Conservation (phyloP, 495 filamentous ascomycete species). For the Extremus antarcticus region DNA sequence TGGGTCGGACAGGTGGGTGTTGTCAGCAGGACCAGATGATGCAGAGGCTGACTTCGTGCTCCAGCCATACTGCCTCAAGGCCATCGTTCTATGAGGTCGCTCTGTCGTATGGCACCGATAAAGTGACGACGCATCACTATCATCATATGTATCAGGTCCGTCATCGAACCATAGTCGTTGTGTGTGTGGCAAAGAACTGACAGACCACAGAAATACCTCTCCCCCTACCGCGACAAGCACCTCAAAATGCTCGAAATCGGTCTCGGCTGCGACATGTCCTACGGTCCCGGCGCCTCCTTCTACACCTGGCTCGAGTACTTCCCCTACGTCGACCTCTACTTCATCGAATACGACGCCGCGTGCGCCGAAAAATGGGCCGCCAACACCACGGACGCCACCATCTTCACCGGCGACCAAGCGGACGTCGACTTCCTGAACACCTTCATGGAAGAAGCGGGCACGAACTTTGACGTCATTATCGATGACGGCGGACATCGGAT, state of each 20-base stretch:
- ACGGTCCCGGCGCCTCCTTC: neutral
- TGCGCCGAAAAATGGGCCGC: conserved; percentile 1
- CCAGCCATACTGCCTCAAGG: neutral
- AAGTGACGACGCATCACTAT: neutral
- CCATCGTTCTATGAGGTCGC: neutral
- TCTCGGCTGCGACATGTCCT: neutral
- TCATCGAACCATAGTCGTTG: too few species aligned
- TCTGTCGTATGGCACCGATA: neutral
- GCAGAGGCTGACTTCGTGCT: neutral
- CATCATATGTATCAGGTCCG: conserved; percentile 1
- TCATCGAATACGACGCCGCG: conserved; percentile 4
- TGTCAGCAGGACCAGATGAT: neutral
- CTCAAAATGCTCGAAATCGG: conserved; percentile 1
- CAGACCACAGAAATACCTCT: neutral
- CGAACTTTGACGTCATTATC: conserved; percentile 2
- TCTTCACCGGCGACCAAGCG: conserved; percentile 2
- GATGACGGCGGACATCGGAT: neutral
- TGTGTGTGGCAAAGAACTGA: too few species aligned
- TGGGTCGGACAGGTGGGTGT: neutral
- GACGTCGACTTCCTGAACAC: neutral
- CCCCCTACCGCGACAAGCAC: neutral
- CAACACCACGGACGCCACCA: neutral
- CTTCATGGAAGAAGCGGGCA: neutral
- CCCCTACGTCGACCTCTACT: conserved; percentile 3
- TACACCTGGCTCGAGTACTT: conserved; percentile 6